Percentiles rank a stretch among this genome's conserved stretches.
These are phyloP conservation scores for Speleostelium caveatum DNA, from an alignment of 78 protist species.

Conservation along the genomic window DNA sequence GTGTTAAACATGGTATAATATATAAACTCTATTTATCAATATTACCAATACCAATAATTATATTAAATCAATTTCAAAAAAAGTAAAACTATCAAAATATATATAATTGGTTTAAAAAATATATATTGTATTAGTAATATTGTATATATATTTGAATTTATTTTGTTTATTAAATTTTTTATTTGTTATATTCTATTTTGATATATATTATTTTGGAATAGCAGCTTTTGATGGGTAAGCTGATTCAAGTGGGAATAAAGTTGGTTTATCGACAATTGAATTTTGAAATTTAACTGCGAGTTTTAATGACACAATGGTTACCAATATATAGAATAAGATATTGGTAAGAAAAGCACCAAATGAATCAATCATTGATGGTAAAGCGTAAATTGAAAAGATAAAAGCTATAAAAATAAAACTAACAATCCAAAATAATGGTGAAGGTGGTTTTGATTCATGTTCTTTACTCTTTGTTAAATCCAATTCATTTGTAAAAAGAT, in stretches of 20 bases:
- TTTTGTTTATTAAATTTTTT: no score
- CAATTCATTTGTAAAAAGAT: background rate
- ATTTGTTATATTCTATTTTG: no score
- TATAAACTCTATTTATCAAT: no score
- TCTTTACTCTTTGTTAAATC: background rate
- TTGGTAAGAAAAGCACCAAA: background rate
- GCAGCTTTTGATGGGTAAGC: conserved; percentile 1
- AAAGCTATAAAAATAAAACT: background rate
- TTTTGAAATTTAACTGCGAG: conserved; percentile 13
- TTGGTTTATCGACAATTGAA: conserved; percentile 38
- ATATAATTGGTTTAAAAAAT: no score
- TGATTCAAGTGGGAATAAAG: conserved; percentile 15
- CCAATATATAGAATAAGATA: no score
- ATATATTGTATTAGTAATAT: no score
- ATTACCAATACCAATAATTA: no score
- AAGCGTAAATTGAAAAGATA: background rate
- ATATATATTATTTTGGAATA: no score
- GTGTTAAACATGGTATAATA: no score
- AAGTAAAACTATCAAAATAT: no score
- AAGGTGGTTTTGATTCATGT: conserved; percentile 14
- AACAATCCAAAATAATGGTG: conserved; percentile 18
- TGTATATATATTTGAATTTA: no score
- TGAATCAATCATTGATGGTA: background rate
- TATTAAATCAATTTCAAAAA: no score
- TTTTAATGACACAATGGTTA: background rate